phyloP scores from a whole-genome alignment of 2,329 filamentous ascomycete species.

The Fusarium palustre region DNA sequence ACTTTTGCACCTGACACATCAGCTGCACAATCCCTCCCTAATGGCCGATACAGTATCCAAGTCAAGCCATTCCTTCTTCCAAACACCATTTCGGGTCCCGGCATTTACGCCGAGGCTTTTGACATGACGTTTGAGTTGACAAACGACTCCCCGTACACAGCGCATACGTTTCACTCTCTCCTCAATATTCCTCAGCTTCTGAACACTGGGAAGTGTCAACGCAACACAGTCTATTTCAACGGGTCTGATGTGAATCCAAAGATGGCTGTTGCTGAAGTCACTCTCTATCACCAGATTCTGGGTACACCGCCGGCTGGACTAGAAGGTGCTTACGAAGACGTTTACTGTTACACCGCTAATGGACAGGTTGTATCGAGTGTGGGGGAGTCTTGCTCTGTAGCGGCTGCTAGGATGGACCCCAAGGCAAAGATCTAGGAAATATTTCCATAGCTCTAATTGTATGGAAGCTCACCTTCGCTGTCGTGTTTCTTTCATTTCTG shows the following conservation, averaged over 20 bases:
- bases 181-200: slow-evolving; percentile 16
- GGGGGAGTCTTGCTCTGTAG: slow-evolving; percentile 1
- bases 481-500: no score
- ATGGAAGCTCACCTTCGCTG: no score
- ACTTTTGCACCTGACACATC: slow-evolving; percentile 1
- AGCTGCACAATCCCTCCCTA: neutral
- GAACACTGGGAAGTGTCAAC: slow-evolving; percentile 19
- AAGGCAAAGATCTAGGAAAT: neutral
- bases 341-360: slow-evolving; percentile 23
- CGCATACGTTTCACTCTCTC: slow-evolving; percentile 18
- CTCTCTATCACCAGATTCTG: slow-evolving; percentile 15
- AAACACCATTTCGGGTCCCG: slow-evolving; percentile 15
- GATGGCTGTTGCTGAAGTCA: slow-evolving; percentile 19
- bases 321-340: slow-evolving; percentile 11
- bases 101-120: slow-evolving; percentile 20
- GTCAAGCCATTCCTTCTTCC: slow-evolving; percentile 18
- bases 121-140: slow-evolving; percentile 9
- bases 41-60: slow-evolving; percentile 7
- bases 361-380: slow-evolving; percentile 11
- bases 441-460: no score
- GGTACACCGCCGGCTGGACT: slow-evolving; percentile 1
- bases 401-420: slow-evolving; percentile 18
- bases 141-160: slow-evolving; percentile 1
- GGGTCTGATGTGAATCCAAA: slow-evolving; percentile 1
- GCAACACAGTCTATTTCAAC: slow-evolving; percentile 23